Percentiles rank a stretch among this genome's conserved stretches.
phyloP scores from a whole-genome alignment of 2,329 filamentous ascomycete species.

The Cercospora canescens region DNA sequence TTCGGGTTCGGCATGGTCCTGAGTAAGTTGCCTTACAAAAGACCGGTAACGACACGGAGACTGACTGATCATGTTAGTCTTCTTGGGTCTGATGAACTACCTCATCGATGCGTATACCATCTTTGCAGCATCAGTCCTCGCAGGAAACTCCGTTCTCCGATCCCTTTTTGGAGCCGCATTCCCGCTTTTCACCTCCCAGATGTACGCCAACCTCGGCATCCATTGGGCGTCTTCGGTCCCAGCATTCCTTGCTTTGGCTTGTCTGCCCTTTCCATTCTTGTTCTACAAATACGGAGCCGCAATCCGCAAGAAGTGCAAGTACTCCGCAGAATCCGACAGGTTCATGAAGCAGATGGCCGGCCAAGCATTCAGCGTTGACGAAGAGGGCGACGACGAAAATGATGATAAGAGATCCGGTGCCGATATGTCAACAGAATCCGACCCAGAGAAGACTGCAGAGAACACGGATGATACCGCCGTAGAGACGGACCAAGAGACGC shows the following conservation, averaged over 20 bases:
- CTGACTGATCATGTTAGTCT: no score
- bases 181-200: constrained; percentile 74
- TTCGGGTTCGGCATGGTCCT: constrained; percentile 63
- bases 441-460: constrained; percentile 11
- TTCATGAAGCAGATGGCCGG: constrained; percentile 54
- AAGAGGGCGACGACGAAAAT: constrained; percentile 19
- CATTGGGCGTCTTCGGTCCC: constrained; percentile 71
- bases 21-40: no score
- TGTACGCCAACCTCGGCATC: constrained; percentile 56
- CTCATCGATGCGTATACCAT: constrained; percentile 65
- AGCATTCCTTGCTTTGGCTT: constrained; percentile 70
- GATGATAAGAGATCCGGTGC: constrained; percentile 2
- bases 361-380: constrained; percentile 13
- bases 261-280: constrained; percentile 72
- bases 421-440: constrained; percentile 18
- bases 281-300: constrained; percentile 67
- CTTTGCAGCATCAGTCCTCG: constrained; percentile 69
- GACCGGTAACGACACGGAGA: no score
- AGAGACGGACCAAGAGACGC: not conserved
- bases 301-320: constrained; percentile 70
- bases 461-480: constrained; percentile 2
- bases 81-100: constrained; percentile 66
- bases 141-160: constrained; percentile 77
- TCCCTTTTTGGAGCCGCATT: constrained; percentile 77
- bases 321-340: constrained; percentile 64